Conservation (phyloP, 208 protist species). For the Acanthamoeba castellanii region DNA sequence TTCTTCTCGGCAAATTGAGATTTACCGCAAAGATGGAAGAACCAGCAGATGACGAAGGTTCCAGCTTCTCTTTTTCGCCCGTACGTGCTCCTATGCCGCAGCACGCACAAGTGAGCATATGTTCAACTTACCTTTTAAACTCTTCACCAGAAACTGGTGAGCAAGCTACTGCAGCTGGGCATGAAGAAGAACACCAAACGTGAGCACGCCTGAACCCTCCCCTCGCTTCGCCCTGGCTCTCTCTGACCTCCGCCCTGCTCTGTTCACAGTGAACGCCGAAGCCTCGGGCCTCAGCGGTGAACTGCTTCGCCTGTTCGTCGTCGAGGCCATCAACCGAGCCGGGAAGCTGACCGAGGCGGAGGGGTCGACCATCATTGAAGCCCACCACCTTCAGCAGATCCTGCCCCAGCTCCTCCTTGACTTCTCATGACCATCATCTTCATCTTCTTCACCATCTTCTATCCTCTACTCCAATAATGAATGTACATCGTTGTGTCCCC, state of each 20-base stretch:
- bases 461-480: background rate
- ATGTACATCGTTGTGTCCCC: background rate
- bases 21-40: too few species aligned
- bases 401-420: conserved; percentile 57
- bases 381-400: conserved; percentile 40
- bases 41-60: too few species aligned
- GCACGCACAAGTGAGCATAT: too few species aligned
- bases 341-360: conserved; percentile 58
- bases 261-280: conserved; percentile 10
- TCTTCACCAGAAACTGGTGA: background rate
- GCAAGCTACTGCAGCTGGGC: background rate
- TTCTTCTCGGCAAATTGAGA: too few species aligned
- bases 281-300: conserved; percentile 17
- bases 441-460: background rate
- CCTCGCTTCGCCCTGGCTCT: too few species aligned
- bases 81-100: too few species aligned
- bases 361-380: conserved; percentile 28
- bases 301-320: conserved; percentile 43
- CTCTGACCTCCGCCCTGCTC: background rate
- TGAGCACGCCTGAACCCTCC: background rate
- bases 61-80: too few species aligned
- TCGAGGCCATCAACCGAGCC: conserved; percentile 61
- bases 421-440: background rate
- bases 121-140: too few species aligned
- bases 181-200: conserved; percentile 48